A percentile compares a stretch with the other conserved stretches of the same genome.
Evolutionary conservation across 2,329 filamentous ascomycete genomes (phyloP).

Genomic region (Penicillium sp.): DNA sequence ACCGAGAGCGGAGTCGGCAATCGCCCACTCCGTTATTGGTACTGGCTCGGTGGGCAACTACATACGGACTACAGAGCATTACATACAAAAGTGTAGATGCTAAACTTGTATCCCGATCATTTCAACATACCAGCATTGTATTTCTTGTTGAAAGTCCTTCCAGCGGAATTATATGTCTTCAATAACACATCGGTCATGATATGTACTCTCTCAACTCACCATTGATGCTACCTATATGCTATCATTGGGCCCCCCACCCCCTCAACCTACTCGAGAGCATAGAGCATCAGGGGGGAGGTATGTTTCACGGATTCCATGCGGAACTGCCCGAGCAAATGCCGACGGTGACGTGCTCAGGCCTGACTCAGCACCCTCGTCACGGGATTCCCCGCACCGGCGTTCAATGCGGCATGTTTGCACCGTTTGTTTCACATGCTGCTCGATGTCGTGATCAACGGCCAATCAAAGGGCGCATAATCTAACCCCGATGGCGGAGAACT

Average conservation of each 20-base stretch:
- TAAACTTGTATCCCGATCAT: too few relatives aligned
- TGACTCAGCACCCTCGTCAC: constrained; percentile 24
- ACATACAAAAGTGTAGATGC: background rate
- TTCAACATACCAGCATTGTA: too few relatives aligned
- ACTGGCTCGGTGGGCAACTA: constrained; percentile 3
- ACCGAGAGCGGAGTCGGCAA: constrained; percentile 17
- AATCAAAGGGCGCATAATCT: constrained; percentile 41
- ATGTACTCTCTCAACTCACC: too few relatives aligned
- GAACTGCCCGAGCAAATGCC: constrained; percentile 24
- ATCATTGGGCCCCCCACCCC: too few relatives aligned
- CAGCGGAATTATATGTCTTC: too few relatives aligned
- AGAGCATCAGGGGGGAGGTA: too few relatives aligned
- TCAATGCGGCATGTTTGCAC: constrained; percentile 35
- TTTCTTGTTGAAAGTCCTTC: too few relatives aligned
- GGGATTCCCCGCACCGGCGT: constrained; percentile 30
- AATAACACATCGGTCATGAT: too few relatives aligned
- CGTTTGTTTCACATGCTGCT: constrained; percentile 28
- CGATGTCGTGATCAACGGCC: constrained; percentile 50
- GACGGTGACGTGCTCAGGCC: constrained; percentile 32
- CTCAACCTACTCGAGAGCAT: too few relatives aligned
- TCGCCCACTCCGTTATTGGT: constrained; percentile 19
- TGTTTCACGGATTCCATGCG: background rate
- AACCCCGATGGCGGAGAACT: constrained; percentile 40
- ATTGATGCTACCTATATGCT: too few relatives aligned
- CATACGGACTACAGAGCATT: background rate